Conservation (phyloP, 1,139 yeast species). For the Protomyces pachydermus region DNA sequence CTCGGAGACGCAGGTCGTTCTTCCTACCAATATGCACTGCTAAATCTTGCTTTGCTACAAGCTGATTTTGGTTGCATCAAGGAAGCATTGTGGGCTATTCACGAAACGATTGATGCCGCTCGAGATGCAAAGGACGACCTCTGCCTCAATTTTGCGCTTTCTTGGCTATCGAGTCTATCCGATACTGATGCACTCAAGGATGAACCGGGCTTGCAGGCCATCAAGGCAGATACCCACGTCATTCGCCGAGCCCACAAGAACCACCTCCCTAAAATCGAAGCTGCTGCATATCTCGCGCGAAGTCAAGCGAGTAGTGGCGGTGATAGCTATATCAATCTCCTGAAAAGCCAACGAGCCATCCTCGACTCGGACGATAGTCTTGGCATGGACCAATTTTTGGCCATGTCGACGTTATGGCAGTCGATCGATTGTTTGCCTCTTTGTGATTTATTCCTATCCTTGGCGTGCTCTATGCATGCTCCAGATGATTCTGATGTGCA, state of each 20-base stretch:
- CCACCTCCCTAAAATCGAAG: neutral
- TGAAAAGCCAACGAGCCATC: neutral
- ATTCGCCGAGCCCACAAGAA: slow-evolving; percentile 22
- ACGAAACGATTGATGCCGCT: slow-evolving; percentile 84
- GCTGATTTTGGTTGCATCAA: slow-evolving; percentile 68
- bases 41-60: slow-evolving; percentile 72
- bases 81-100: slow-evolving; percentile 65
- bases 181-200: slow-evolving; percentile 59
- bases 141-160: slow-evolving; percentile 68
- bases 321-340: neutral
- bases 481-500: neutral
- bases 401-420: neutral
- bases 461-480: neutral
- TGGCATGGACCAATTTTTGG: neutral
- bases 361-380: neutral
- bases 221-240: slow-evolving; percentile 35
- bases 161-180: slow-evolving; percentile 67
- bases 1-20: slow-evolving; percentile 47
- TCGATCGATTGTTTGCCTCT: neutral
- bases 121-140: slow-evolving; percentile 73
- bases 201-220: slow-evolving; percentile 42
- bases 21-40: slow-evolving; percentile 76
- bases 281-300: neutral
- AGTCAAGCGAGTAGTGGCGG: neutral
- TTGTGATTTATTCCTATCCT: neutral